Evolutionary conservation across 2,329 filamentous ascomycete species (phyloP).

Genomic region (Coniella lustricola): DNA sequence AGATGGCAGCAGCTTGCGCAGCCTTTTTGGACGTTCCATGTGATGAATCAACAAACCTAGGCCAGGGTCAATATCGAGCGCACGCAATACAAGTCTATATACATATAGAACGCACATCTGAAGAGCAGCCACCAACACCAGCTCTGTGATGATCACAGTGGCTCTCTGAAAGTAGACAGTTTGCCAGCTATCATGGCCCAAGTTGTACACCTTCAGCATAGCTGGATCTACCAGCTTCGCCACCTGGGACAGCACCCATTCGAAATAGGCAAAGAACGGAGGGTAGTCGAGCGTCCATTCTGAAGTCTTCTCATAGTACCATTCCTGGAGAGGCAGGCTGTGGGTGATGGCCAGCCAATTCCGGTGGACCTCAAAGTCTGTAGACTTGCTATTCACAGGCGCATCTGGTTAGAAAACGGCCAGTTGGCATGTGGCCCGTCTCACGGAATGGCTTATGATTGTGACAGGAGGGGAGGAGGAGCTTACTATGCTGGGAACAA

Average conservation of each 20-base stretch:
- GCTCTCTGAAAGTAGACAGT: slow-evolving; percentile 87
- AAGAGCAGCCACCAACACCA: slow-evolving; percentile 77
- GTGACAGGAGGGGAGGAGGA: not conserved
- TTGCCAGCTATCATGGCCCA: slow-evolving; percentile 86
- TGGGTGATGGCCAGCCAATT: slow-evolving; percentile 98
- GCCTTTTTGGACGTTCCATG: slow-evolving; percentile 60
- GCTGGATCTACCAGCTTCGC: slow-evolving; percentile 70
- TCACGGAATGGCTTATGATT: not conserved
- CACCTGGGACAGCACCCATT: slow-evolving; percentile 81
- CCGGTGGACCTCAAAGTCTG: slow-evolving; percentile 96
- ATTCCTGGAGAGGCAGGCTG: slow-evolving; percentile 76
- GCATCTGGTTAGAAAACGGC: slow-evolving; percentile 15
- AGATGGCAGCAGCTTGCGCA: slow-evolving; percentile 80
- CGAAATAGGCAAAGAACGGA: slow-evolving; percentile 95
- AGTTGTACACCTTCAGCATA: slow-evolving; percentile 75
- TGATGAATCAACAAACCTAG: slow-evolving; percentile 68
- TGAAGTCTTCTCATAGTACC: slow-evolving; percentile 96
- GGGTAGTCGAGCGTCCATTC: slow-evolving; percentile 99
- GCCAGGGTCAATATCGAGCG: slow-evolving; percentile 5
- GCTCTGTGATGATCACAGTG: slow-evolving; percentile 80
- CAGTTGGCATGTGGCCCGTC: not conserved
- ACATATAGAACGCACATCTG: slow-evolving; percentile 47
- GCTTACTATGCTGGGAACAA: slow-evolving; percentile 91
- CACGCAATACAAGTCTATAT: not conserved
- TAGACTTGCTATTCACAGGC: slow-evolving; percentile 69